Base-by-base conservation (phyloP, 257 asterid genomes). In the Craterostigma plantagineum region DNA sequence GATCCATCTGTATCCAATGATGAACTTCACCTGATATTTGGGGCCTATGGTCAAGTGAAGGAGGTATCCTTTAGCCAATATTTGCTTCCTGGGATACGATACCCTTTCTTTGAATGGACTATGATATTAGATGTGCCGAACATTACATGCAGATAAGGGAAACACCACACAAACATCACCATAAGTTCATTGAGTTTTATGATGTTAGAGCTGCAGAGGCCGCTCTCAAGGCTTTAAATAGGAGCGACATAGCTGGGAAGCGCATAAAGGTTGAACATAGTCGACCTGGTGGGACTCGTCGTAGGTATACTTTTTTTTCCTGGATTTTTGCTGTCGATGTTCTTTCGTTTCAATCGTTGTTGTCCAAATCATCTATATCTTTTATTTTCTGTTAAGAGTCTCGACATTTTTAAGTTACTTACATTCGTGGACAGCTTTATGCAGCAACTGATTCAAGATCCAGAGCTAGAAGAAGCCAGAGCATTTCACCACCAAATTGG, bases 241-340 rank as follows among this genome's bases (percentile, higher is more conserved):
- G 95, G 60, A 67, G 93, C 38, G 95, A 87, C 66, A 87, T 87
- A 49, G 98, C 95, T 71, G 98, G 95, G 44, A 82, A 87, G 66
- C 90, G 95, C 59, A 87, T 87, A 61, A 87, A 82, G 70, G 93
- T 87, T 42, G 98, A 87, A 66, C 98, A 90, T 55, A 87, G 98
- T 69, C 70, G 98, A 45, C 98, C 98, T 23, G 98, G 98, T 56
- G 98, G 98, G 50, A 81, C 97, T 57, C 95, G 97, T 42, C 74
- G 93, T 48, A 82, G 79, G 97, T 86, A 71, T 14, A 8, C 6
- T 15, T 40, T 10, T 8, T 7, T 14, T 7, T 5, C 13, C 16
- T 5, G 13, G 30, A 14, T 51, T 46, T 3, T 4, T 38, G n/a
- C n/a, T n/a, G n/a, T n/a, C n/a, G n/a, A n/a, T 46, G 18, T 11